Percentiles rank a stretch among this genome's conserved stretches.
Conservation (phyloP, 1,284 basidiomycete genomes). For the Heterobasidion irregulare region DNA sequence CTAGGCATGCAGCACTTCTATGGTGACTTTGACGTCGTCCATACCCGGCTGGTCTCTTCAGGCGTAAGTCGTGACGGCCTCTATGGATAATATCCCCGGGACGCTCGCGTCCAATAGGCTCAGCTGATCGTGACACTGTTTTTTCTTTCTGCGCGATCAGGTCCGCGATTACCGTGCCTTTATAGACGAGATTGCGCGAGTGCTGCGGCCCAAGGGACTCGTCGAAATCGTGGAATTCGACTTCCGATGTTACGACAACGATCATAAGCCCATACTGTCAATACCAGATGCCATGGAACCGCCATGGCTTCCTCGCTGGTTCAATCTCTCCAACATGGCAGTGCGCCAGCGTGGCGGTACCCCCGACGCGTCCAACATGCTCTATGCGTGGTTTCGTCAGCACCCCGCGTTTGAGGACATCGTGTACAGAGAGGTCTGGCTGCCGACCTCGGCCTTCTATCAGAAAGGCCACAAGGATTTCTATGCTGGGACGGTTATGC, state of each 20-base stretch:
- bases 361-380: slow-evolving; percentile 47
- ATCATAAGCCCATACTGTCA: slow-evolving; percentile 36
- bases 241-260: slow-evolving; percentile 47
- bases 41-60: slow-evolving; percentile 58
- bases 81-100: slow-evolving; percentile 5
- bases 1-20: slow-evolving; percentile 75
- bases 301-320: slow-evolving; percentile 56
- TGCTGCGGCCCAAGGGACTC: slow-evolving; percentile 63
- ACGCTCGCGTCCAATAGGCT: slow-evolving; percentile 1
- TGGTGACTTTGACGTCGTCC: slow-evolving; percentile 66
- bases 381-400: slow-evolving; percentile 42
- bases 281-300: slow-evolving; percentile 30
- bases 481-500: slow-evolving; percentile 24
- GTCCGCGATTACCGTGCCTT: slow-evolving; percentile 59
- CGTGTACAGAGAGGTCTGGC: slow-evolving; percentile 46
- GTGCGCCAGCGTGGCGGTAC: slow-evolving; percentile 49
- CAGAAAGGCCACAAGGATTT: slow-evolving; percentile 19
- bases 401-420: slow-evolving; percentile 50
- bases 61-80: slow-evolving; percentile 40
- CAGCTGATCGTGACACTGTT: neutral
- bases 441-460: slow-evolving; percentile 46
- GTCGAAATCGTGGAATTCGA: slow-evolving; percentile 62
- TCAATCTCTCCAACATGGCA: slow-evolving; percentile 41
- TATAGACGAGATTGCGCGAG: slow-evolving; percentile 58
- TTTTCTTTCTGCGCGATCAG: slow-evolving; percentile 23